Conservation (phyloP, 805 yeast genomes). For the Starmerella powellii region DNA sequence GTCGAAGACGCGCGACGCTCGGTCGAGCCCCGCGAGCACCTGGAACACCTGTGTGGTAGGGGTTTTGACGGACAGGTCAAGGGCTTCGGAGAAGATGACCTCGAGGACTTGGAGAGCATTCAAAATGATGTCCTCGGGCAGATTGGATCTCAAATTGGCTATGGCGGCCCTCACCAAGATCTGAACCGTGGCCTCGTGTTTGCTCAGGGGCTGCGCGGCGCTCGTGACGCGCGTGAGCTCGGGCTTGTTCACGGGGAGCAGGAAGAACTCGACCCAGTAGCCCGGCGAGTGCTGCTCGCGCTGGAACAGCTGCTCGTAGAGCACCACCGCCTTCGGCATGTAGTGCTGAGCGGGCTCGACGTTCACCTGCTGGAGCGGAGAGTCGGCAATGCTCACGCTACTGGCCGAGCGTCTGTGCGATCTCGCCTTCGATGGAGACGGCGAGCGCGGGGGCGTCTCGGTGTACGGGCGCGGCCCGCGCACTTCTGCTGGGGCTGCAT, state of each 20-base stretch:
- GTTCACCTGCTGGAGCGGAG: constrained; percentile 25
- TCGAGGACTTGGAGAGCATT: constrained; percentile 13
- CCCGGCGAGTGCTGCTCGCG: constrained; percentile 22
- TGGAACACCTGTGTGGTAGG: constrained; percentile 4
- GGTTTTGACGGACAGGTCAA: constrained; percentile 6
- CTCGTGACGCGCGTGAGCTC: constrained; percentile 15
- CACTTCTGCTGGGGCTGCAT: no score
- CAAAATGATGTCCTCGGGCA: constrained; percentile 6
- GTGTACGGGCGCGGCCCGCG: no score
- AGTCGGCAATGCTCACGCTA: constrained; percentile 10
- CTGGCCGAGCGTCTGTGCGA: constrained; percentile 6
- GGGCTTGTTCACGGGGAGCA: constrained; percentile 23
- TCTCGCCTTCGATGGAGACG: no score
- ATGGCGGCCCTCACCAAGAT: constrained; percentile 21
- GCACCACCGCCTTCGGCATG: constrained; percentile 28
- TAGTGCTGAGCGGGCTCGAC: constrained; percentile 18
- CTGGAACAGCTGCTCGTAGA: constrained; percentile 28
- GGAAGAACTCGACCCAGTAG: constrained; percentile 29
- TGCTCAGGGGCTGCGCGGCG: constrained; percentile 20
- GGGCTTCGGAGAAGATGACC: constrained; percentile 8
- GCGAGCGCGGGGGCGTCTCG: no score
- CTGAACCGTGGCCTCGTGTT: constrained; percentile 21
- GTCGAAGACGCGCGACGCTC: constrained; percentile 26
- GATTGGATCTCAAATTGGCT: constrained; percentile 18
- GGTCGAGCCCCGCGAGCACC: constrained; percentile 30